Evolutionary conservation across 1,139 yeast genomes (phyloP).

Genomic region (Kodamaea arcana): DNA sequence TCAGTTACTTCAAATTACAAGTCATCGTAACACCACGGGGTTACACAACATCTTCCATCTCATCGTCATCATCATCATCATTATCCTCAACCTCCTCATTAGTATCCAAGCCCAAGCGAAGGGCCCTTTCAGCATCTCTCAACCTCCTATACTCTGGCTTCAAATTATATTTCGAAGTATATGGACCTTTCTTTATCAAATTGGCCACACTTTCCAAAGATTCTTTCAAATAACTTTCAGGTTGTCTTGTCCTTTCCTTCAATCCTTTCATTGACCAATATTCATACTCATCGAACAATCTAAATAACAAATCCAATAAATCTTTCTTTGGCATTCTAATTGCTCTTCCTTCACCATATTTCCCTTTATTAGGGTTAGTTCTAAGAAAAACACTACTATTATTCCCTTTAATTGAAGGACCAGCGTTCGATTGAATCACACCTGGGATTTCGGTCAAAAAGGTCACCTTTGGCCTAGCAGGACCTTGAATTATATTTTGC

Average conservation of each 20-base stretch:
- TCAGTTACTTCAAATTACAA: no score
- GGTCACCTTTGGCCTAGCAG: conserved; percentile 67
- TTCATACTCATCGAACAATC: conserved; percentile 89
- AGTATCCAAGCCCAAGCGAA: conserved; percentile 45
- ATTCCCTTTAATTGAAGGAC: conserved; percentile 71
- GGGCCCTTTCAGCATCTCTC: conserved; percentile 74
- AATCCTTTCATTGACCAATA: conserved; percentile 96
- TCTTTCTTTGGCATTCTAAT: conserved; percentile 93
- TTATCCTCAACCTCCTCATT: conserved; percentile 43
- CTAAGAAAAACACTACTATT: conserved; percentile 60
- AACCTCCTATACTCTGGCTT: conserved; percentile 85
- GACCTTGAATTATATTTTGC: conserved; percentile 41
- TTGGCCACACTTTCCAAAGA: conserved; percentile 87
- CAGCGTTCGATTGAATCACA: conserved; percentile 78
- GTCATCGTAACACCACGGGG: no score
- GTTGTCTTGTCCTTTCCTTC: conserved; percentile 92
- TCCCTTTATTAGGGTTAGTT: conserved; percentile 28
- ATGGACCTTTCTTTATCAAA: conserved; percentile 91
- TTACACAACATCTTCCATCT: conserved; percentile 43
- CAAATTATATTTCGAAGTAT: conserved; percentile 84
- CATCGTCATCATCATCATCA: conserved; percentile 45
- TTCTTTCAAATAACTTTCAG: conserved; percentile 89
- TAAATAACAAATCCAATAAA: conserved; percentile 79
- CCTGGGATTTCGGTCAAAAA: conserved; percentile 83
- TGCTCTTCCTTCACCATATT: conserved; percentile 75